Percentiles rank a stretch among this genome's conserved stretches.
phyloP scores from a whole-genome alignment of 2,329 filamentous ascomycete genomes.

The Aspergillus awamori region DNA sequence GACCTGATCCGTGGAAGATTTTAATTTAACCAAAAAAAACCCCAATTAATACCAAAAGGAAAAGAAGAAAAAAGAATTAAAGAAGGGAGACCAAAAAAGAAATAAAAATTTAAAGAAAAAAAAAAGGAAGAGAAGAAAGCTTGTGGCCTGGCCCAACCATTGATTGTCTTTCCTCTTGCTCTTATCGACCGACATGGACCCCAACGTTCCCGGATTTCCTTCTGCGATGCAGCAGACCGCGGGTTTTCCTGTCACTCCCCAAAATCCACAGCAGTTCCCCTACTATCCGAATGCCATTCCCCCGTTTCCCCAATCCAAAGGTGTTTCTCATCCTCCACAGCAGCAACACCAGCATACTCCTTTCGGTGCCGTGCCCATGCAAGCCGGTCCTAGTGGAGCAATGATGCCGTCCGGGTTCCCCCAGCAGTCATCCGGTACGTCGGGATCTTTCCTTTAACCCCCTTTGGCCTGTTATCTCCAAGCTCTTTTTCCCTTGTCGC shows the following conservation, averaged over 20 bases:
- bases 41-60: neutral
- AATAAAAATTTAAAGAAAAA: neutral
- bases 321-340: constrained; percentile 30
- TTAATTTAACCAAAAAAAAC: neutral
- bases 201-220: constrained; percentile 34
- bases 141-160: constrained; percentile 8
- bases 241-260: constrained; percentile 39
- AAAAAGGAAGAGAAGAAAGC: constrained; percentile 1
- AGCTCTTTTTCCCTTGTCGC: constrained; percentile 1
- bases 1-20: constrained; percentile 8
- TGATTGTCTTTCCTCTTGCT: constrained; percentile 12
- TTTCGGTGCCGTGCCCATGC: constrained; percentile 40
- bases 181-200: constrained; percentile 30
- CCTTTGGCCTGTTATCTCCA: constrained; percentile 12
- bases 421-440: constrained; percentile 41
- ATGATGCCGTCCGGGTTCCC: constrained; percentile 43
- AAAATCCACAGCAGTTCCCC: constrained; percentile 38
- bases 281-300: constrained; percentile 40
- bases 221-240: constrained; percentile 27
- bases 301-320: constrained; percentile 38
- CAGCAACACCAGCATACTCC: constrained; percentile 30
- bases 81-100: neutral
- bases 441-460: constrained; percentile 13
- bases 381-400: constrained; percentile 40
- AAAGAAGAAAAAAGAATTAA: neutral